Percentiles rank a stretch among this genome's conserved stretches.
Evolutionary conservation across 257 asterid species (phyloP).

Genomic region (Striga asiatica): DNA sequence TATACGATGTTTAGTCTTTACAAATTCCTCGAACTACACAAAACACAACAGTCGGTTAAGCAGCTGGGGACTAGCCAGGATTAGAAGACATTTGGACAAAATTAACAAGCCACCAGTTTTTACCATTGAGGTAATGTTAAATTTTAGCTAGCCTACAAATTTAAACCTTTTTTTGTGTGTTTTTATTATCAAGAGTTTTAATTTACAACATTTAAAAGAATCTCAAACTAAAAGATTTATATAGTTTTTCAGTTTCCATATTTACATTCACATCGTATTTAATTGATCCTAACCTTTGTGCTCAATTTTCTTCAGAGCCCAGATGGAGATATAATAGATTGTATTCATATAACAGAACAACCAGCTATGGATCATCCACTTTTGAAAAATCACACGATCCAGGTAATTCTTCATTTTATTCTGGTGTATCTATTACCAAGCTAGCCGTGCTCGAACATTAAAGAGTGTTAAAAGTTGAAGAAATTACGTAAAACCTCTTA

Average conservation of each 20-base stretch:
- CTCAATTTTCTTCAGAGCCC: constrained; percentile 76
- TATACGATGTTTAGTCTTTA: constrained; percentile 18
- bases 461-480: too few species aligned
- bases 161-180: too few species aligned
- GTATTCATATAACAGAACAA: constrained; percentile 80
- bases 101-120: constrained; percentile 67
- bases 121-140: constrained; percentile 80
- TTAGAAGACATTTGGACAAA: constrained; percentile 58
- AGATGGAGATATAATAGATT: constrained; percentile 95
- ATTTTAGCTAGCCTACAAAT: too few species aligned
- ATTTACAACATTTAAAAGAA: too few species aligned
- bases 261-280: too few species aligned
- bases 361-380: constrained; percentile 97
- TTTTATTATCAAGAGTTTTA: too few species aligned
- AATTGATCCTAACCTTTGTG: neutral
- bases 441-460: too few species aligned
- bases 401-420: too few species aligned
- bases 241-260: too few species aligned
- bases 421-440: too few species aligned
- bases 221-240: too few species aligned
- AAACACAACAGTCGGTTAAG: constrained; percentile 43
- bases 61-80: constrained; percentile 66
- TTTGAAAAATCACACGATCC: constrained; percentile 87
- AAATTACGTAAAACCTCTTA: too few species aligned
- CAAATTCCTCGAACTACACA: constrained; percentile 37